Conservation (phyloP, 2,329 filamentous ascomycete species). For the Xylariomycetidae sp. region DNA sequence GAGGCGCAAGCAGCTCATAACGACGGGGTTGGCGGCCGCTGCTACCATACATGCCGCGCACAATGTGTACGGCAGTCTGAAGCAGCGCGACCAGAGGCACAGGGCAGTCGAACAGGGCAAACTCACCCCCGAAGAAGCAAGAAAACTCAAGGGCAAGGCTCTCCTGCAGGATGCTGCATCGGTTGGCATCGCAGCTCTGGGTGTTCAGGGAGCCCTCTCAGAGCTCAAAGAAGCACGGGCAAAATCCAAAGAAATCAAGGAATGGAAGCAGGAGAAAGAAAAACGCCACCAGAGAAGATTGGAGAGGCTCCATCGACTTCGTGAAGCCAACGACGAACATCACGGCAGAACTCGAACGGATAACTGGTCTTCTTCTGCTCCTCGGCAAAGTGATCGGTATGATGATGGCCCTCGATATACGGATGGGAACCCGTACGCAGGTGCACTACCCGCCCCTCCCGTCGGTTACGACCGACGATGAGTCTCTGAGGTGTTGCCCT, state of each 20-base stretch:
- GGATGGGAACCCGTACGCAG: slow-evolving; percentile 43
- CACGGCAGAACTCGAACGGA: slow-evolving; percentile 37
- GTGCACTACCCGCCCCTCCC: slow-evolving; percentile 37
- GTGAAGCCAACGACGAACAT: slow-evolving; percentile 22
- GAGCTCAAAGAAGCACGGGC: slow-evolving; percentile 54
- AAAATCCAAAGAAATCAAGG: slow-evolving; percentile 40
- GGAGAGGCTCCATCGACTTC: slow-evolving; percentile 30
- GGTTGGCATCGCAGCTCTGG: slow-evolving; percentile 52
- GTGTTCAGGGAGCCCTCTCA: slow-evolving; percentile 51
- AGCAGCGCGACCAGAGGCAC: slow-evolving; percentile 48
- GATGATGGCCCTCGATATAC: slow-evolving; percentile 42
- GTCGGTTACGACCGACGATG: slow-evolving; percentile 33
- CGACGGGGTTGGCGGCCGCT: slow-evolving; percentile 51
- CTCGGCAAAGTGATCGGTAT: slow-evolving; percentile 33
- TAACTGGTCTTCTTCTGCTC: slow-evolving; percentile 39
- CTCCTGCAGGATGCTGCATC: slow-evolving; percentile 55
- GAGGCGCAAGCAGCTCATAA: slow-evolving; percentile 59
- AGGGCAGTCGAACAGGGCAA: slow-evolving; percentile 50
- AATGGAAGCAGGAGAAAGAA: slow-evolving; percentile 46
- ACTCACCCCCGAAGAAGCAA: slow-evolving; percentile 46
- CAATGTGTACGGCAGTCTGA: slow-evolving; percentile 54
- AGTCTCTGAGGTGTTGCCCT: too few relatives aligned
- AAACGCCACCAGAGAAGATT: slow-evolving; percentile 45
- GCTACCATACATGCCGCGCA: slow-evolving; percentile 58
- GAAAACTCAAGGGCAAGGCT: slow-evolving; percentile 53